Base-by-base conservation (phyloP, 129 eudicot species). In the Flaveria ramosissima region DNA sequence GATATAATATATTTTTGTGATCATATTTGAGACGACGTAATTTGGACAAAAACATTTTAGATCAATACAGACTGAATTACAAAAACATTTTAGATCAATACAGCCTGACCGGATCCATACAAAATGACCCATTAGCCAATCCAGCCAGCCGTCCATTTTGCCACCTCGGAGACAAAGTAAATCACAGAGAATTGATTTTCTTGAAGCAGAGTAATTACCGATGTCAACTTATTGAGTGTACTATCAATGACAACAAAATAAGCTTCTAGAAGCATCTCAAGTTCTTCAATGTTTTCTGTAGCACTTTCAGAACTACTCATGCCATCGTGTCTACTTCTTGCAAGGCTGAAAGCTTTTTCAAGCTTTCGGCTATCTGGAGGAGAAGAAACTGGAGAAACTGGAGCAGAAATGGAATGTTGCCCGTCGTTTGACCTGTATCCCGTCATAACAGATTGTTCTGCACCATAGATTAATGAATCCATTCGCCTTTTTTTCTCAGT, bases 251-350 rank as follows among this genome's bases (percentile, higher is more conserved):
- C 96, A 57, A 95, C 96, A 80, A 95, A 95, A 78, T 95, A 95
- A 46, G 99, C 99, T 78, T 95, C 99, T 79, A 95, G 82, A 73
- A 95, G 70, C 99, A 95, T 95, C 72, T 95, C 97, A 26, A 95
- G 85, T 84, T 95, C 96, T 39, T 91, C 96, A 43, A 95, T 89
- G 73, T 77, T 88, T 70, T 92, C 94, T 2, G 85, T 85, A 46
- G 47, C 81, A 75, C 95, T 91, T 57, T 85, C 91, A 15, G 96
- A 78, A 80, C 99, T 95, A 81, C 86, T 86, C 80, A 80, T 73
- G 76, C 97, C 92, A 70, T 86, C 97, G 24, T 89, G 96, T 56
- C 97, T 83, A 82, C 96, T 94, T 78, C 94, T 87, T 64, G 96
- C 92, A 15, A 87, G 71, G 84, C 99, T 95, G 42, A 82, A 59